Percentiles rank a stretch among this genome's conserved stretches.
Conservation (phyloP, 75 land plant genomes). For the Picea glauca region DNA sequence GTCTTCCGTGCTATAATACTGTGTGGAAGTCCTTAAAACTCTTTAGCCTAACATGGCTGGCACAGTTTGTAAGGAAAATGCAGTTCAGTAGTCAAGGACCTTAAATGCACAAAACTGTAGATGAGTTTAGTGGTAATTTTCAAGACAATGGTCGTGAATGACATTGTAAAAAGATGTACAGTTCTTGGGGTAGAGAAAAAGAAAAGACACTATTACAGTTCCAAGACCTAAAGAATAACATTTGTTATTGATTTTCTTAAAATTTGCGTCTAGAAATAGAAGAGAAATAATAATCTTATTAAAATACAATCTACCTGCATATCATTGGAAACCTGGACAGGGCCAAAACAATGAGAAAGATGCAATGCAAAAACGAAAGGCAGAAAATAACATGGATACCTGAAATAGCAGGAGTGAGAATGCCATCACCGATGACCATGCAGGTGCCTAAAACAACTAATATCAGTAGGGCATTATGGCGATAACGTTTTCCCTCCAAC, state of each 20-base stretch:
- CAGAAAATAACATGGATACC: conserved; percentile 30
- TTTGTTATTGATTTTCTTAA: background rate
- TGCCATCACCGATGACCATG: conserved; percentile 66
- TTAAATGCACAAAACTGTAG: background rate
- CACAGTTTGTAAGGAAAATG: no score
- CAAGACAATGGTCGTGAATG: background rate
- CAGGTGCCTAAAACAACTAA: conserved; percentile 46
- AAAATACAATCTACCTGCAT: background rate
- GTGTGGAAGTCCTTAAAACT: no score
- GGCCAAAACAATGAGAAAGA: background rate
- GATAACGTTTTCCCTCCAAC: conserved; percentile 22
- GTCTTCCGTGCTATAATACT: background rate
- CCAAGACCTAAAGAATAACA: background rate
- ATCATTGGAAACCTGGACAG: background rate
- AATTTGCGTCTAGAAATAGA: no score
- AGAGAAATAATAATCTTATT: background rate
- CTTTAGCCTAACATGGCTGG: no score
- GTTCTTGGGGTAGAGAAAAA: background rate
- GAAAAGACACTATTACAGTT: background rate
- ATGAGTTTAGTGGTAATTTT: background rate
- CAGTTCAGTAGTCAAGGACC: no score
- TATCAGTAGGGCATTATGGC: conserved; percentile 19
- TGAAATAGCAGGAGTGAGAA: conserved; percentile 67
- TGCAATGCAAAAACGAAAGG: background rate
- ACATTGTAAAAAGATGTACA: background rate